phyloP scores from a whole-genome alignment of 441 rosid species.

The Caryocar brasiliense region DNA sequence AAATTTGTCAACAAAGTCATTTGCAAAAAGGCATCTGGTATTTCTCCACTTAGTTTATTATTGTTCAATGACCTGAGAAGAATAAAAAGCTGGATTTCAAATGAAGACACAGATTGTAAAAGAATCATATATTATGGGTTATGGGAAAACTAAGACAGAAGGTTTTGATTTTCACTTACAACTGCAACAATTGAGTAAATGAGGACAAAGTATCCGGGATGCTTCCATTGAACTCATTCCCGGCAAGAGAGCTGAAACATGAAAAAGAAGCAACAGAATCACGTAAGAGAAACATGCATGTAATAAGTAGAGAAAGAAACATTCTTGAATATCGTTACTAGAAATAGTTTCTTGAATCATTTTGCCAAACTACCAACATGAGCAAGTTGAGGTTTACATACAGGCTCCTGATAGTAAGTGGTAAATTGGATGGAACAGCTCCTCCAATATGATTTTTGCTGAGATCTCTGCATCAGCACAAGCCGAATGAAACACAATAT shows the following conservation, averaged over 20 bases:
- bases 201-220: slow-evolving; percentile 69
- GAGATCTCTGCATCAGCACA: slow-evolving; percentile 49
- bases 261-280: slow-evolving; percentile 9
- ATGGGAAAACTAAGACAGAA: too few relatives aligned
- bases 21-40: slow-evolving; percentile 79
- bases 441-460: slow-evolving; percentile 93
- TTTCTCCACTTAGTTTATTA: slow-evolving; percentile 69
- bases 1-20: slow-evolving; percentile 60
- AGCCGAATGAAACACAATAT: slow-evolving; percentile 4
- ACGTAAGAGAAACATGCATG: background rate
- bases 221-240: slow-evolving; percentile 76
- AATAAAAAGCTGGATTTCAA: slow-evolving; percentile 9
- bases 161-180: too few relatives aligned
- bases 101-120: too few relatives aligned
- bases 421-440: slow-evolving; percentile 68
- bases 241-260: slow-evolving; percentile 80
- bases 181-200: slow-evolving; percentile 40
- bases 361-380: background rate
- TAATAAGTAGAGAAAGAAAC: background rate
- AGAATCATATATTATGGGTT: too few relatives aligned
- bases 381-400: slow-evolving; percentile 25
- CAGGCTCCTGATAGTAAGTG: slow-evolving; percentile 62
- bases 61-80: slow-evolving; percentile 63
- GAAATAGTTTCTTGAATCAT: background rate
- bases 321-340: too few relatives aligned